Evolutionary conservation across 306 rosid species (phyloP).

Genomic region (Argentina anserina): DNA sequence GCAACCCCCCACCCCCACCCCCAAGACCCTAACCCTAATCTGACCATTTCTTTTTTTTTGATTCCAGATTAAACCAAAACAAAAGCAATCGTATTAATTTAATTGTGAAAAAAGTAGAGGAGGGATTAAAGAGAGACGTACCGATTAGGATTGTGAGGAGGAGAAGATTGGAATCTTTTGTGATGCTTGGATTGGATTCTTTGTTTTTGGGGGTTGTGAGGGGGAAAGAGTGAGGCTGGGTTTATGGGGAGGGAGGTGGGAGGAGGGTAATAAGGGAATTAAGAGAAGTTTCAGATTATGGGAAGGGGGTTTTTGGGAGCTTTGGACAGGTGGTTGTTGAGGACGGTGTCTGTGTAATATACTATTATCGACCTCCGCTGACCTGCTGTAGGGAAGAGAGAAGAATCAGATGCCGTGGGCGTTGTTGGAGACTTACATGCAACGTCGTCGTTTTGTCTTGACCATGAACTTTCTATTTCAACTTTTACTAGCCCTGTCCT

Average conservation of each 20-base stretch:
- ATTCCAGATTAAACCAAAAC: conserved; percentile 14
- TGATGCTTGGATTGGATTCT: conserved; percentile 5
- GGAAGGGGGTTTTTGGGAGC: conserved; percentile 3
- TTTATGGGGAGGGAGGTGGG: background rate
- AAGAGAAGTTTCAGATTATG: background rate
- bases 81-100: background rate
- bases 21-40: conserved; percentile 40
- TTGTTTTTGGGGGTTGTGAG: conserved; percentile 1
- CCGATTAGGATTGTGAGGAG: conserved; percentile 34
- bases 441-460: conserved; percentile 6
- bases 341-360: conserved; percentile 1
- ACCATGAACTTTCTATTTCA: background rate
- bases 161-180: conserved; percentile 49
- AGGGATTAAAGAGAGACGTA: conserved; percentile 29
- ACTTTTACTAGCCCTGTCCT: too few species aligned
- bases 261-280: conserved; percentile 49
- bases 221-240: too few species aligned
- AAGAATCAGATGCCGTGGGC: background rate
- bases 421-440: background rate
- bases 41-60: conserved; percentile 22
- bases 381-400: background rate
- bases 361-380: background rate
- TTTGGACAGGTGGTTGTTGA: conserved; percentile 15
- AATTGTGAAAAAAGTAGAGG: conserved; percentile 3
- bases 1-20: conserved; percentile 12